phyloP scores from a whole-genome alignment of 176 grass and related monocot genomes.

The Lolium multiflorum region DNA sequence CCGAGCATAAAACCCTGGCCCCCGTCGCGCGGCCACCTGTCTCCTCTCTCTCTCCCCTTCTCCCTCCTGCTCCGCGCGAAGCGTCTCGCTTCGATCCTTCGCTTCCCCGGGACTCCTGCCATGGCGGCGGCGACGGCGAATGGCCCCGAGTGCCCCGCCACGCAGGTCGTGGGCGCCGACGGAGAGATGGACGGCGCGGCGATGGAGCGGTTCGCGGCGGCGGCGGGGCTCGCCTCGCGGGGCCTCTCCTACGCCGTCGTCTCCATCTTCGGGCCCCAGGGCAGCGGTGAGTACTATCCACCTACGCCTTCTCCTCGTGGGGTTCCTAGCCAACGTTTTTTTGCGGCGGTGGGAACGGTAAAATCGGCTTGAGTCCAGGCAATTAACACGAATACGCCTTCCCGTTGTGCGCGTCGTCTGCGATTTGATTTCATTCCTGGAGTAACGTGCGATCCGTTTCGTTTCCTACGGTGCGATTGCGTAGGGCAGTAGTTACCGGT shows the following conservation, averaged over 20 bases:
- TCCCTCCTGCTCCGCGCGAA: neutral
- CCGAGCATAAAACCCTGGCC: constrained; percentile 19
- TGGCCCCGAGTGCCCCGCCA: constrained; percentile 44
- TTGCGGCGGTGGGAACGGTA: neutral
- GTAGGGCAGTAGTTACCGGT: neutral
- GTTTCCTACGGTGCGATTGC: neutral
- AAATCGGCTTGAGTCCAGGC: neutral
- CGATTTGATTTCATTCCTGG: neutral
- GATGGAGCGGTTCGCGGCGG: constrained; percentile 63
- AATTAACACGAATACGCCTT: neutral
- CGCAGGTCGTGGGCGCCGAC: constrained; percentile 73
- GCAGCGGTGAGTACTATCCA: constrained; percentile 64
- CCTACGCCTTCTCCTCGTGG: neutral
- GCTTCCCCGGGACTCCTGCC: neutral
- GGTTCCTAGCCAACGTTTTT: neutral
- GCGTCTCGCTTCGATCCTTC: constrained; percentile 1
- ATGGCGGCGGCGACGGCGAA: neutral
- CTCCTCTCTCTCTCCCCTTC: neutral
- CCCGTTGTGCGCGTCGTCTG: neutral
- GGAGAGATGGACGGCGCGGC: constrained; percentile 66
- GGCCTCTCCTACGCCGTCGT: constrained; percentile 92
- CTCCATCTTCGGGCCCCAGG: constrained; percentile 88
- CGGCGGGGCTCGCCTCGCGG: constrained; percentile 42
- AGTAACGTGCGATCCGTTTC: neutral
- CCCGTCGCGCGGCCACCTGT: constrained; percentile 13